Evolutionary conservation across 768 basidiomycete species (phyloP), one percentile per base, ranked within the genome.

Genomic region (Psilocybe cubensis): DNA sequence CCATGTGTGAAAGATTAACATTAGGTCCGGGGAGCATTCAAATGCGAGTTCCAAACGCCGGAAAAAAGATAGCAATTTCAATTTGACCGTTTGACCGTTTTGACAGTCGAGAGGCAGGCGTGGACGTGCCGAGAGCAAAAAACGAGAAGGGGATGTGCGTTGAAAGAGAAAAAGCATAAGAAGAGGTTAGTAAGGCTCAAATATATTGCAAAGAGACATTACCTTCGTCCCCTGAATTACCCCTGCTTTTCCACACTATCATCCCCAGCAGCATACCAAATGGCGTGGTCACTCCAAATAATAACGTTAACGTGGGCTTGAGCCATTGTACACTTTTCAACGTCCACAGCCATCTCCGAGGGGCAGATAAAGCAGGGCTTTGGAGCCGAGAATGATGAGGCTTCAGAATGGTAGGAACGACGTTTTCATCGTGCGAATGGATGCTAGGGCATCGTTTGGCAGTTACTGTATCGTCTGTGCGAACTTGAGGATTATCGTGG

Each of bases 241-340:
- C 53, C 42, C 59, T 66, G 20, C 66, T 60, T 21, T 67, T 71
- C 56, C 66, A 86, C 4, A 76, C 61, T 21, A 77, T 44, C 58
- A 89, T 75, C 1, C 91, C 89, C 14, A 85, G 57, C 0, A 73
- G 69, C 71, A 94, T 89, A 11, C 89, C 90, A 5, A 77, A 60
- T 5, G 92, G 92, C 2, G 89, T 88, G 3, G 91, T 92, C 48
- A 91, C 68, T 3, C 88, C 90, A 65, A 92, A 91, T 12, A 88
- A 74, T 31, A 84, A 61, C 1, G 83, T 81, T 55, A 91, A 78
- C 0, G 75, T 76, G 4, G 82, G 79, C 45, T 81, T 81, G 47
- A 91, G 67, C 76, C 81, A 77, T 53, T 66, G 56, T 2, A 66
- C n/a, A 1, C 58, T 54, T 24, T 40, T 54, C 40, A 54, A 23